A percentile compares a stretch with the other conserved stretches of the same genome.
These are phyloP conservation scores for Candida dendrica DNA, from an alignment of 805 yeast genomes.

Conservation along the genomic window DNA sequence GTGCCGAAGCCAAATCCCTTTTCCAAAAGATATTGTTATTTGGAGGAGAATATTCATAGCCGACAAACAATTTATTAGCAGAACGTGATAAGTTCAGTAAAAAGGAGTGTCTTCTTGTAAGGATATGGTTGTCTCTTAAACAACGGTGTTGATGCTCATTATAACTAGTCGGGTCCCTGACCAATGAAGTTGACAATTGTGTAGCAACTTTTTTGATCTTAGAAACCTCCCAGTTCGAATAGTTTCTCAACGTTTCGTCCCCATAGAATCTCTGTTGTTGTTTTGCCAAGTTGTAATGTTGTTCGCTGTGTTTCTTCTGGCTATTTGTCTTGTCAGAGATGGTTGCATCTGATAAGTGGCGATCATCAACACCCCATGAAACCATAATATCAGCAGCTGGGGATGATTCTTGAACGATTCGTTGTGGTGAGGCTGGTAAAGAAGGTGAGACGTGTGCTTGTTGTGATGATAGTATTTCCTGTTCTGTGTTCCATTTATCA, in stretches of 20 bases:
- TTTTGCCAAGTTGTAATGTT: not conserved
- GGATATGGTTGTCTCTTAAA: not conserved
- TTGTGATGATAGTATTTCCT: slow-evolving; percentile 13
- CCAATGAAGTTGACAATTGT: slow-evolving; percentile 16
- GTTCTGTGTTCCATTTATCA: slow-evolving; percentile 22
- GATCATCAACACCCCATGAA: slow-evolving; percentile 28
- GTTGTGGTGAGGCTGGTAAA: slow-evolving; percentile 1
- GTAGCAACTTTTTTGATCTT: slow-evolving; percentile 19
- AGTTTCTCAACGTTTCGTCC: slow-evolving; percentile 16
- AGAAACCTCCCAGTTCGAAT: slow-evolving; percentile 15
- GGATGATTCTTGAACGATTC: slow-evolving; percentile 1
- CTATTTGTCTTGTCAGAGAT: not conserved
- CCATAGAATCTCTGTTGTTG: slow-evolving; percentile 16
- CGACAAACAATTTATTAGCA: slow-evolving; percentile 11
- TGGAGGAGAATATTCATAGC: not conserved
- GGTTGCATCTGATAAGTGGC: slow-evolving; percentile 4
- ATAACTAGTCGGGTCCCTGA: slow-evolving; percentile 3
- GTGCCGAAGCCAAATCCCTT: slow-evolving; percentile 18
- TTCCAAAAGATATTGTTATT: slow-evolving; percentile 13
- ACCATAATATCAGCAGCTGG: slow-evolving; percentile 19
- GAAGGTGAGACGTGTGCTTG: not conserved
- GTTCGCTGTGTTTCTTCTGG: not conserved
- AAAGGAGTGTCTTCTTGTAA: slow-evolving; percentile 13
- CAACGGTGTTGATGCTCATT: not conserved
- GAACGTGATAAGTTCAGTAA: slow-evolving; percentile 14